Conservation (phyloP, 495 filamentous ascomycete species). For the Xylaria acuta region DNA sequence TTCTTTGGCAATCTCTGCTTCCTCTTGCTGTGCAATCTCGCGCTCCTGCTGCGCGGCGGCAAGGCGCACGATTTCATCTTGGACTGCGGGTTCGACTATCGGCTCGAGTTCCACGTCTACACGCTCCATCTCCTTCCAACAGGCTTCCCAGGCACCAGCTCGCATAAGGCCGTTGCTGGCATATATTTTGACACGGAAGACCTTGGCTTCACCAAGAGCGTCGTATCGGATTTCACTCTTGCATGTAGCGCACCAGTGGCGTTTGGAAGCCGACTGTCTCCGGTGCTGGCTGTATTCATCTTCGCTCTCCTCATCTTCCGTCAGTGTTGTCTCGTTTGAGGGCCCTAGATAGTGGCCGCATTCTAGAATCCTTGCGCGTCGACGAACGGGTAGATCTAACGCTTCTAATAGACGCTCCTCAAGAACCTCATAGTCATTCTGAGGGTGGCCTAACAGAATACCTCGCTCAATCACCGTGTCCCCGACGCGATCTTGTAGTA, state of each 20-base stretch:
- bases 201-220: conserved; percentile 52
- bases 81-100: conserved; percentile 50
- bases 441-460: conserved; percentile 85
- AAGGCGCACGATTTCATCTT: conserved; percentile 53
- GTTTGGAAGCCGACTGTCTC: conserved; percentile 44
- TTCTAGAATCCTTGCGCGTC: conserved; percentile 71
- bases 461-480: conserved; percentile 85
- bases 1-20: conserved; percentile 38
- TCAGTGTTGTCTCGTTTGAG: conserved; percentile 47
- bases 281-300: conserved; percentile 50
- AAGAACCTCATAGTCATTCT: conserved; percentile 87
- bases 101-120: conserved; percentile 92
- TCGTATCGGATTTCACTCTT: conserved; percentile 57
- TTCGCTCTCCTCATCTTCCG: conserved; percentile 55
- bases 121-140: conserved; percentile 96
- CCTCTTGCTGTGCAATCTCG: conserved; percentile 40
- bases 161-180: conserved; percentile 94
- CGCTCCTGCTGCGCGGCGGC: conserved; percentile 44
- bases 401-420: conserved; percentile 92
- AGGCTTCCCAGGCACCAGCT: conserved; percentile 88
- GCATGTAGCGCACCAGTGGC: conserved; percentile 67
- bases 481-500: conserved; percentile 75
- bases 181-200: conserved; percentile 88
- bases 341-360: conserved; percentile 76
- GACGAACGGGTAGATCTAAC: conserved; percentile 71